Evolutionary conservation across 495 filamentous ascomycete species (phyloP), one percentile per base, ranked within the genome.

Genomic region (Terfezia claveryi): DNA sequence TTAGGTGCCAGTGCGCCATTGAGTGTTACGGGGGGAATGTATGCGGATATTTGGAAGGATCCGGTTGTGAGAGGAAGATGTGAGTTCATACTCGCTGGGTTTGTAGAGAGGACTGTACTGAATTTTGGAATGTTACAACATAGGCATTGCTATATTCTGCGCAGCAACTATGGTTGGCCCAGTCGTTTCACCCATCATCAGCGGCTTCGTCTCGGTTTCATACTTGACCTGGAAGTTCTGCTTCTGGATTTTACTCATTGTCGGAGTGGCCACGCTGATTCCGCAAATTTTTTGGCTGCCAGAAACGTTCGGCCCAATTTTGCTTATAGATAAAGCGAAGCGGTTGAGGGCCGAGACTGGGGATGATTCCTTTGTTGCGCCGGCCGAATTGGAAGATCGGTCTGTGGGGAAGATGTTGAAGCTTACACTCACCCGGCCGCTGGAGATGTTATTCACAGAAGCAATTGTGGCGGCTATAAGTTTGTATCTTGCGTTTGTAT

Each of bases 401-500:
- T 64, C 67, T 52, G 50, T 72, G 17, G 54, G 57, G 20, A 62
- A 68, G 37, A 64, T 72, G 23, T 50, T 74, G 16, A 53, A 46
- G 14, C 64, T 57, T 12, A 59, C 62, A 10, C 54, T 75, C 8
- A 71, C 71, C 4, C 59, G 76, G 17, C 78, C 78, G 0, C 58
- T 79, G 17, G 60, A 71, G 1, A 75, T 80, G 69, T 68, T 80
- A 17, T 70, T 66, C 55, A 67, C 67, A 36, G 82, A 86, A 64
- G 73, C 74, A 7, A 73, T 85, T 32, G 77, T 87, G 17, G 72
- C 76, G 23, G 74, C 80, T 37, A 76, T 71, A 0, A 83, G 80
- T 38, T 66, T 85, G 10, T 87, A 84, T 65, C 72, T 85, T 2
- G 72, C 80, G 0, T 67, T 84, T 4, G 72, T 77, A 12, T 87